These are phyloP conservation scores for Alternaria ventricosa DNA, from an alignment of 2,329 filamentous ascomycete genomes.

Conservation along the genomic window DNA sequence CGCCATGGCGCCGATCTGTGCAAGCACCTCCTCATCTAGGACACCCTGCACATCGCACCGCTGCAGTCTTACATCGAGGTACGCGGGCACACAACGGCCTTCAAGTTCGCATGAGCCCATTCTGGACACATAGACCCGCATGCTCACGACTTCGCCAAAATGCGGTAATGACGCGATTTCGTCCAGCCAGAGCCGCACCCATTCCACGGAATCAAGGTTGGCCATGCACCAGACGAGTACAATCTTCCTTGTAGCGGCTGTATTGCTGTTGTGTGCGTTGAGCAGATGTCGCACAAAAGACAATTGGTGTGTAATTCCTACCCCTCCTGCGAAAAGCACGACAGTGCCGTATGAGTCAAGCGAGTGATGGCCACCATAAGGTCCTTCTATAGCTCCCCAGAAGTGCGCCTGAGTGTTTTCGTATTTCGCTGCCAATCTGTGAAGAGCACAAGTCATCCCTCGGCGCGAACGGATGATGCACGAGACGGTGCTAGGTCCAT, in stretches of 20 bases:
- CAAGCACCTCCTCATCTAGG: constrained; percentile 75
- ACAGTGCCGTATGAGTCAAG: constrained; percentile 89
- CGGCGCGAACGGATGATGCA: constrained; percentile 84
- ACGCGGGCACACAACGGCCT: constrained; percentile 56
- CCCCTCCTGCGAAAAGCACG: constrained; percentile 85
- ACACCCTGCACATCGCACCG: constrained; percentile 79
- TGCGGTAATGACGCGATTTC: constrained; percentile 77
- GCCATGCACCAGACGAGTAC: constrained; percentile 89
- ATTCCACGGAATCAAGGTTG: constrained; percentile 81
- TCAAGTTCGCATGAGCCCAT: constrained; percentile 74
- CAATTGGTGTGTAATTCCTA: constrained; percentile 92
- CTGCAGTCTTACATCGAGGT: constrained; percentile 84
- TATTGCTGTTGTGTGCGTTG: constrained; percentile 64
- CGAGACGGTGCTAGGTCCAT: constrained; percentile 52
- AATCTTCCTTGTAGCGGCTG: constrained; percentile 76
- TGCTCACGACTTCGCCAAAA: constrained; percentile 78
- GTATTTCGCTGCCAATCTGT: constrained; percentile 64
- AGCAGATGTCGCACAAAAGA: constrained; percentile 75
- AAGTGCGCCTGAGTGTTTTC: constrained; percentile 61
- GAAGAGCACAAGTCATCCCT: constrained; percentile 82
- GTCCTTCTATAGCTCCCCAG: constrained; percentile 80
- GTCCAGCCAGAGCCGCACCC: constrained; percentile 87
- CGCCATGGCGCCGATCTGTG: constrained; percentile 83
- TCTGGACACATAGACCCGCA: constrained; percentile 87
- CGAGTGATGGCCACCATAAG: constrained; percentile 75